Percentiles rank a stretch among this genome's conserved stretches.
These are phyloP conservation scores for Condylostoma magnum DNA, from an alignment of 169 alveolate genomes.

Conservation along the genomic window DNA sequence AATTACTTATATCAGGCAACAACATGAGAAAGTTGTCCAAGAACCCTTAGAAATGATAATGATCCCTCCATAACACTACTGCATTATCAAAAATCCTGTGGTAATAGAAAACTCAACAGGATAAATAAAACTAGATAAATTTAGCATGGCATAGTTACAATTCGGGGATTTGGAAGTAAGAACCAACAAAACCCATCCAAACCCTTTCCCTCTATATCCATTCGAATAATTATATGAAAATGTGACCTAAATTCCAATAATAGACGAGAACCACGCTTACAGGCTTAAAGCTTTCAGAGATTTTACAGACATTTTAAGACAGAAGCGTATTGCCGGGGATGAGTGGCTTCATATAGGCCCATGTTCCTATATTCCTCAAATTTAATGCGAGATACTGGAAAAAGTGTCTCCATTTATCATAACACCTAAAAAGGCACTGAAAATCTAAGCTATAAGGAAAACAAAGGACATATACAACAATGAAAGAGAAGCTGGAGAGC, in stretches of 20 bases:
- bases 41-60: conserved; percentile 57
- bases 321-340: conserved; percentile 50
- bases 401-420: conserved; percentile 30
- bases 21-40: conserved; percentile 49
- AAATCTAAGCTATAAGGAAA: conserved; percentile 35
- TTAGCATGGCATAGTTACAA: conserved; percentile 43
- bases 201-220: conserved; percentile 66
- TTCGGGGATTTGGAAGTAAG: conserved; percentile 56
- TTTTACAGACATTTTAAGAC: conserved; percentile 20
- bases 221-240: conserved; percentile 32
- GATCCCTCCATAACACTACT: conserved; percentile 47
- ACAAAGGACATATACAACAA: conserved; percentile 30
- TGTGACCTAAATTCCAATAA: conserved; percentile 20
- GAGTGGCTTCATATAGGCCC: conserved; percentile 50
- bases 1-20: conserved; percentile 38
- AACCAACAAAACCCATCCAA: conserved; percentile 33
- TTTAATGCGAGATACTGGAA: conserved; percentile 33
- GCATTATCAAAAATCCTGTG: conserved; percentile 52
- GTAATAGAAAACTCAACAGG: conserved; percentile 29
- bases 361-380: conserved; percentile 49
- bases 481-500: conserved; percentile 43
- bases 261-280: conserved; percentile 43
- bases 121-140: conserved; percentile 28
- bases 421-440: conserved; percentile 36
- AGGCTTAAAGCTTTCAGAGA: conserved; percentile 40